Evolutionary conservation across 805 yeast genomes (phyloP).

Genomic region (Kodamaea nitidulidarum): DNA sequence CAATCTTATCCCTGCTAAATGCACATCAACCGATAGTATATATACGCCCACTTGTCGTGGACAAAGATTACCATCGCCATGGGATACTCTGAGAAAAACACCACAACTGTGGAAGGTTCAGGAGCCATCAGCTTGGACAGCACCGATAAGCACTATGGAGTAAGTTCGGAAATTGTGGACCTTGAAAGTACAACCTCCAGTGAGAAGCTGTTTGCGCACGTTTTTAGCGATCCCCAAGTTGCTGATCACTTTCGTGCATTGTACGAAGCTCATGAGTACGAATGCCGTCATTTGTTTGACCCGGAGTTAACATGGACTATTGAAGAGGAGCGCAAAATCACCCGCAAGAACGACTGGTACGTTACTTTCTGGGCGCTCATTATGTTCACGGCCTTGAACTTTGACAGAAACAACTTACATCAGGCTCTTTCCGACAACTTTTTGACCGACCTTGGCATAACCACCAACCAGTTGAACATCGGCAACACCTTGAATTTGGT

Average conservation of each 20-base stretch:
- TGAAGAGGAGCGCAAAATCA: slow-evolving; percentile 19
- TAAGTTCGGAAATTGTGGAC: background rate
- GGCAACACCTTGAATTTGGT: slow-evolving; percentile 22
- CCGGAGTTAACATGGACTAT: slow-evolving; percentile 42
- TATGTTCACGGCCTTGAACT: slow-evolving; percentile 21
- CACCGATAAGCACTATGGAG: slow-evolving; percentile 3
- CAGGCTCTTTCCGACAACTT: slow-evolving; percentile 24
- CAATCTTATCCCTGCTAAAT: background rate
- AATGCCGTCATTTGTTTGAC: slow-evolving; percentile 53
- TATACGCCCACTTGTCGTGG: too few species aligned
- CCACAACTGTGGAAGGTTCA: background rate
- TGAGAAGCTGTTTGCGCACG: slow-evolving; percentile 8
- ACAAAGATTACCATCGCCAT: too few species aligned
- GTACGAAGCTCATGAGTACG: slow-evolving; percentile 50
- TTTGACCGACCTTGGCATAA: slow-evolving; percentile 18
- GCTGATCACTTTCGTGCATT: slow-evolving; percentile 43
- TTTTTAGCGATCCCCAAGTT: slow-evolving; percentile 37
- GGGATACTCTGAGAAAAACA: background rate
- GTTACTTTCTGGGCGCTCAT: slow-evolving; percentile 22
- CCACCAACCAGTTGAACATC: slow-evolving; percentile 22
- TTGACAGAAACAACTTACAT: slow-evolving; percentile 22
- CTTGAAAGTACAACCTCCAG: slow-evolving; percentile 5
- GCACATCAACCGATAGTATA: too few species aligned
- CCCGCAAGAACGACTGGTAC: slow-evolving; percentile 20
- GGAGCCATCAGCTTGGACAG: background rate